Evolutionary conservation across 345 rosid genomes (phyloP).

Genomic region (Hibiscus trionum): DNA sequence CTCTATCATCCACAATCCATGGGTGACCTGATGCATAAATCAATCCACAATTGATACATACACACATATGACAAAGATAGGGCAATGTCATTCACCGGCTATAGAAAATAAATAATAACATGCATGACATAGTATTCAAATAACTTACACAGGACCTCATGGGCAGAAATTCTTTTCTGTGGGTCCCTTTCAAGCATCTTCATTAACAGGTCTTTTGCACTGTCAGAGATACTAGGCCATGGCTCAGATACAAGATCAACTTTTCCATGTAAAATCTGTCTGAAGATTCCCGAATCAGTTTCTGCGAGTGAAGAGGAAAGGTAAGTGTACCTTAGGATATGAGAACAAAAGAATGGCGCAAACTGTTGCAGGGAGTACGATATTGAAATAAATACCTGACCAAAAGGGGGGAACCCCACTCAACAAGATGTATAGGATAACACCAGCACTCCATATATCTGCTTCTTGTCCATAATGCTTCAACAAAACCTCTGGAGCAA

Average conservation of each 20-base stretch:
- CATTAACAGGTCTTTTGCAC: slow-evolving; percentile 75
- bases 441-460: slow-evolving; percentile 98
- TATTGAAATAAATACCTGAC: slow-evolving; percentile 49
- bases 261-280: slow-evolving; percentile 78
- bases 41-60: slow-evolving; percentile 3
- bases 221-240: slow-evolving; percentile 87
- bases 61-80: not conserved
- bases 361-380: not conserved
- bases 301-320: slow-evolving; percentile 35
- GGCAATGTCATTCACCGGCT: not conserved
- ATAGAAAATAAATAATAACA: not conserved
- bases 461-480: slow-evolving; percentile 85
- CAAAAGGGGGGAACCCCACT: slow-evolving; percentile 97
- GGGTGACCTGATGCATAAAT: slow-evolving; percentile 63
- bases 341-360: not conserved
- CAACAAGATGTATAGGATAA: slow-evolving; percentile 86
- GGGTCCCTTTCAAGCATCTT: slow-evolving; percentile 95
- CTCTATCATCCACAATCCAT: slow-evolving; percentile 87
- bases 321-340: not conserved
- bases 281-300: slow-evolving; percentile 94
- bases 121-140: not conserved
- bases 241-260: slow-evolving; percentile 85
- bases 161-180: slow-evolving; percentile 68
- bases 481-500: slow-evolving; percentile 91
- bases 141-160: slow-evolving; percentile 76